Evolutionary conservation across 306 rosid species (phyloP).

Genomic region (Vigna hirtella): DNA sequence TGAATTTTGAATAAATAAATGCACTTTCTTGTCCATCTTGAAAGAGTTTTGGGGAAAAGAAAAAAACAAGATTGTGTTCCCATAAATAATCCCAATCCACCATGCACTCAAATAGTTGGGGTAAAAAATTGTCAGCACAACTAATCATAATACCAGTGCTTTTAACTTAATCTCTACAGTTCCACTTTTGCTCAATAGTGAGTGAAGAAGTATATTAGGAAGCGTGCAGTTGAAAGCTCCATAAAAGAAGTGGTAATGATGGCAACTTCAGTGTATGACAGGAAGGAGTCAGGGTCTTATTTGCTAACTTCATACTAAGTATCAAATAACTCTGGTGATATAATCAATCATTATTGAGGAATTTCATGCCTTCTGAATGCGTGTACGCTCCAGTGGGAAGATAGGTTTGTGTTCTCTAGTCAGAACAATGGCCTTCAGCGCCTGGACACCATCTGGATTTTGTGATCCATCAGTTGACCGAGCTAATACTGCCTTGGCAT

Average conservation of each 20-base stretch:
- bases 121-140: not conserved
- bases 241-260: not conserved
- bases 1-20: not conserved
- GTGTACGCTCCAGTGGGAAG: constrained; percentile 85
- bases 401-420: constrained; percentile 94
- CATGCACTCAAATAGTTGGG: constrained; percentile 16
- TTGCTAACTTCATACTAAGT: constrained; percentile 22
- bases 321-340: constrained; percentile 31
- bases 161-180: constrained; percentile 4
- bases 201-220: constrained; percentile 6
- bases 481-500: constrained; percentile 91
- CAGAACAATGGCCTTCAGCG: constrained; percentile 84
- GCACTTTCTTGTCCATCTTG: not conserved
- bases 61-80: not conserved
- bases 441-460: constrained; percentile 54
- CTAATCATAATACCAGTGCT: constrained; percentile 3
- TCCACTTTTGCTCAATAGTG: constrained; percentile 23
- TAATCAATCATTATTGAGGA: constrained; percentile 36
- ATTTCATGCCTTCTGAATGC: constrained; percentile 80
- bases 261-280: constrained; percentile 17
- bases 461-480: constrained; percentile 67
- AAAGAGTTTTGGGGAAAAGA: not conserved
- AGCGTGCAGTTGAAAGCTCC: not conserved
- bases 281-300: constrained; percentile 9
- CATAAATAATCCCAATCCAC: not conserved